Evolutionary conservation across 345 rosid genomes (phyloP).

Genomic region (Carallia pectinifolia): DNA sequence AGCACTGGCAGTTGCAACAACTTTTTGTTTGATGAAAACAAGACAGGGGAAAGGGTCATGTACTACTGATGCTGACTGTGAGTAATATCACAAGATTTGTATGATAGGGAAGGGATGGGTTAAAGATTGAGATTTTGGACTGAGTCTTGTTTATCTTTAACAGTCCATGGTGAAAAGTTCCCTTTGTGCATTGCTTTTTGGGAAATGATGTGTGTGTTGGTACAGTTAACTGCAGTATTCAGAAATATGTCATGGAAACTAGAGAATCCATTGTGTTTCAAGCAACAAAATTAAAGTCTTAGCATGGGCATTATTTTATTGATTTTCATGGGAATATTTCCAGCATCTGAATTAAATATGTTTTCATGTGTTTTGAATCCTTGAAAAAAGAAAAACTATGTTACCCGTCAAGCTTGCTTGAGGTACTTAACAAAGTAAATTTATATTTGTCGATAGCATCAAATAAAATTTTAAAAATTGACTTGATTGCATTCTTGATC

Average conservation of each 20-base stretch:
- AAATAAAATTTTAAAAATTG: background rate
- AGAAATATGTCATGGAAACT: too few relatives aligned
- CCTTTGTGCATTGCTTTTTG: slow-evolving; percentile 21
- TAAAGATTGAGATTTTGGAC: slow-evolving; percentile 26
- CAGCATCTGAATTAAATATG: background rate
- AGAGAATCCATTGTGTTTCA: background rate
- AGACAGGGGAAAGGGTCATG: slow-evolving; percentile 48
- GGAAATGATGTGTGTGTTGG: slow-evolving; percentile 14
- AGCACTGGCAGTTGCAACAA: slow-evolving; percentile 40
- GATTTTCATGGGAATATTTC: background rate
- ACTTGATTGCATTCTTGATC: background rate
- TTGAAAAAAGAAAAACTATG: background rate
- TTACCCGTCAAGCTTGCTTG: background rate
- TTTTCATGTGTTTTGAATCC: background rate
- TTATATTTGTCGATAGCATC: background rate
- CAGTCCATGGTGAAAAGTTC: slow-evolving; percentile 22
- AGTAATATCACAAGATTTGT: slow-evolving; percentile 33
- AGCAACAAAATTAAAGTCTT: background rate
- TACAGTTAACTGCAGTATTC: background rate
- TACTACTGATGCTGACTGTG: slow-evolving; percentile 43
- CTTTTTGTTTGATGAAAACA: slow-evolving; percentile 62
- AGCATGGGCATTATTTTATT: background rate
- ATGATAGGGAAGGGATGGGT: slow-evolving; percentile 4
- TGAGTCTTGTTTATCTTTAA: background rate
- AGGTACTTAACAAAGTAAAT: background rate